phyloP scores from a whole-genome alignment of 2,329 filamentous ascomycete genomes.

The Phaeophleospora eucalypticola region DNA sequence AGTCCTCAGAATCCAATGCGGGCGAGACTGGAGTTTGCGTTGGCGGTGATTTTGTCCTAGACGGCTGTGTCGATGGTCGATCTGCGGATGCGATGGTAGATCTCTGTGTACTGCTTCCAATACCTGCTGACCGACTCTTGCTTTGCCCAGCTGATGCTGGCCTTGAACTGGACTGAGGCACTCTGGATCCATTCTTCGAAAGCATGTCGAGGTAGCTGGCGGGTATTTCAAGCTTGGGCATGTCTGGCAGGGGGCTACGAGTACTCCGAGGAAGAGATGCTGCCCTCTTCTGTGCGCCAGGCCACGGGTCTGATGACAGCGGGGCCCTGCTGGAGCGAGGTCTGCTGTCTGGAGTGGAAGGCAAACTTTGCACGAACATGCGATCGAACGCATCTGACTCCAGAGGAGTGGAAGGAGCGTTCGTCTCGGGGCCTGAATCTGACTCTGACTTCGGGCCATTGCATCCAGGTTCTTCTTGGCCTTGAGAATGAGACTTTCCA shows the following conservation, averaged over 20 bases:
- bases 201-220: slow-evolving; percentile 11
- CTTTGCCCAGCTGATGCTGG: background rate
- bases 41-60: background rate
- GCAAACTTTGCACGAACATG: slow-evolving; percentile 32
- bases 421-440: slow-evolving; percentile 13
- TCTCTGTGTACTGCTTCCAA: no score
- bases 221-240: slow-evolving; percentile 1
- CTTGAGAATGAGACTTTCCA: background rate
- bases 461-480: background rate
- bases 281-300: slow-evolving; percentile 2
- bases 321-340: background rate
- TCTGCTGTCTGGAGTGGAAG: slow-evolving; percentile 1
- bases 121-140: no score
- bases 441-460: background rate
- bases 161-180: background rate
- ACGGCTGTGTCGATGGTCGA: no score
- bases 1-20: background rate
- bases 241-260: background rate
- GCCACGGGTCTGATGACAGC: background rate
- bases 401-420: slow-evolving; percentile 21
- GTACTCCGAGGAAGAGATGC: slow-evolving; percentile 11
- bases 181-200: background rate
- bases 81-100: no score
- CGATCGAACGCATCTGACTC: slow-evolving; percentile 31
- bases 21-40: background rate